Evolutionary conservation across 371 early-diverging fungal genomes (phyloP), one percentile per base, ranked within the genome.

Genomic region (Funneliformis caledonium): DNA sequence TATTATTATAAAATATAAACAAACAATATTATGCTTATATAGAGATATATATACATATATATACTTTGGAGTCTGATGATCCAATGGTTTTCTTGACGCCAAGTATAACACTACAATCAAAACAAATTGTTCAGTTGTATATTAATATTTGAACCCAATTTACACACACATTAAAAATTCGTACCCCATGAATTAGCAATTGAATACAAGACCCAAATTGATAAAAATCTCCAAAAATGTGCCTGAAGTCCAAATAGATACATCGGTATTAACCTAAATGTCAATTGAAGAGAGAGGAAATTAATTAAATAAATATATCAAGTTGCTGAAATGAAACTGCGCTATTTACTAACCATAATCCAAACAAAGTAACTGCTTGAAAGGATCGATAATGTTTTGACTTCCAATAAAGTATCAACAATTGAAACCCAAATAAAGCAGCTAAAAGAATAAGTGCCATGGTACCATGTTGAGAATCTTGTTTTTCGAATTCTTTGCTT

Each of bases 361-460:
- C 95, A 31, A 90, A 81, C 7, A 94, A 85, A 48, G 93, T 93
- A 47, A 92, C 90, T 11, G 89, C 82, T 82, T 95, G 92, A 84
- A 92, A 96, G n/a, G 94, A 94, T 5, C 85, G 83, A 75, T 90
- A 89, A 81, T 95, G 94, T 69, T 89, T 89, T 82, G 90, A 90
- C 82, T 94, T 95, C 96, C 96, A 96, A 61, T 86, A 87, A 14
- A 94, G 82, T 82, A 96, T 88, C 9, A 91, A 78, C 68, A 94
- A 88, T 83, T 96, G 96, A 70, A 91, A 92, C 31, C 89, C 87
- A 79, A 95, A 86, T 43, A 96, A 84, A 14, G 91, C 85, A 78
- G 87, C 87, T 33, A 96, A 81, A 43, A 96, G 87, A 81, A 96
- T 95, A 78, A 94, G 76, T 10, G 92, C 92, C 96, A 95, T 96